Conservation (phyloP, 2,329 filamentous ascomycete genomes). For the Fusarium pseudoanthophilum region DNA sequence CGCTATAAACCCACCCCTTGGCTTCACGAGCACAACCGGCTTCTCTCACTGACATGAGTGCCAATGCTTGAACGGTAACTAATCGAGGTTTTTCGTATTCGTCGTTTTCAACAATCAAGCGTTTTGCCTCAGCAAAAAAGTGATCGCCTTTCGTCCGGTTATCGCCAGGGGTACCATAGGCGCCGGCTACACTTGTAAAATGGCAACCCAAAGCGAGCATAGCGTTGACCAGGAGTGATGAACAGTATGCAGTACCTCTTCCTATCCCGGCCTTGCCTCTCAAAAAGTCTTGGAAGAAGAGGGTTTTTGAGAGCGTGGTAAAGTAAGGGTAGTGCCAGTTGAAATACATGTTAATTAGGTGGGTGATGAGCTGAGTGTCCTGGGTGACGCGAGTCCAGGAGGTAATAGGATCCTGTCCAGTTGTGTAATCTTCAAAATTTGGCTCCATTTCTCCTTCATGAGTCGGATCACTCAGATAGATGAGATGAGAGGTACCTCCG, state of each 20-base stretch:
- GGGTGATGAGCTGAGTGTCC: conserved; percentile 81
- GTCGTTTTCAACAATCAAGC: conserved; percentile 88
- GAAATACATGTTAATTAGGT: conserved; percentile 97
- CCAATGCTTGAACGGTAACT: conserved; percentile 91
- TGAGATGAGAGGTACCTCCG: conserved; percentile 92
- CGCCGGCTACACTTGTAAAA: conserved; percentile 82
- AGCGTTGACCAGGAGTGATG: conserved; percentile 88
- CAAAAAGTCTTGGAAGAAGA: conserved; percentile 89
- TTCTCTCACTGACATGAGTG: conserved; percentile 95
- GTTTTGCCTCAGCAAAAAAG: conserved; percentile 94
- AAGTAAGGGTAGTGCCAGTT: conserved; percentile 98
- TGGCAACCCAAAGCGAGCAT: conserved; percentile 95
- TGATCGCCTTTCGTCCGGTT: conserved; percentile 91
- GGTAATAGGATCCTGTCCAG: conserved; percentile 75
- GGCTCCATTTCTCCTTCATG: conserved; percentile 54
- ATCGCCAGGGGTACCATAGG: conserved; percentile 76
- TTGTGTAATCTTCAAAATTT: conserved; percentile 58
- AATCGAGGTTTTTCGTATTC: conserved; percentile 90
- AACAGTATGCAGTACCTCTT: conserved; percentile 80
- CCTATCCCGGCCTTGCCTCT: conserved; percentile 70
- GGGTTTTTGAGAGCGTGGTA: conserved; percentile 83
- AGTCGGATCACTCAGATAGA: conserved; percentile 73
- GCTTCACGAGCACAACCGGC: conserved; percentile 94
- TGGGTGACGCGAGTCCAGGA: conserved; percentile 90
- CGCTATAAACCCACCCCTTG: conserved; percentile 97